Percentiles rank a stretch among this genome's conserved stretches.
These are phyloP conservation scores for Simplicillium sp. DNA, from an alignment of 2,329 filamentous ascomycete genomes.

Conservation along the genomic window DNA sequence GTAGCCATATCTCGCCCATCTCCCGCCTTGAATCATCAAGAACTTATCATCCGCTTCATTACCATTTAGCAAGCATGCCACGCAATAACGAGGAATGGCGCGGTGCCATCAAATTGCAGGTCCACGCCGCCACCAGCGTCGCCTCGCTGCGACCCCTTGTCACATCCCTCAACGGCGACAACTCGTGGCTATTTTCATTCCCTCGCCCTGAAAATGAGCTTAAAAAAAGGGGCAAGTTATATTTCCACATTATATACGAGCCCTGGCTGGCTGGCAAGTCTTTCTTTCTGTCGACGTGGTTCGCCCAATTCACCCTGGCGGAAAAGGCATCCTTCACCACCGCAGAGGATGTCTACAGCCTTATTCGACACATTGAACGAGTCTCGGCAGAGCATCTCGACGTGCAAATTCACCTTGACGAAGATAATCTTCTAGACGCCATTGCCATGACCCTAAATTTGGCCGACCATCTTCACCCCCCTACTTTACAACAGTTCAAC, in stretches of 20 bases:
- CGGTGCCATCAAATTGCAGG: too few relatives aligned
- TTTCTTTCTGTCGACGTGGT: neutral
- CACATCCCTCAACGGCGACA: constrained; percentile 23
- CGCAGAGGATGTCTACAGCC: neutral
- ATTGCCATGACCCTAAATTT: too few relatives aligned
- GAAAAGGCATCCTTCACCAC: neutral
- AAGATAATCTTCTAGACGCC: neutral
- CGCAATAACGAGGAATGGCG: too few relatives aligned
- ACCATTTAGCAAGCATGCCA: too few relatives aligned
- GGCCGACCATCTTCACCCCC: too few relatives aligned
- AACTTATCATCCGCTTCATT: too few relatives aligned
- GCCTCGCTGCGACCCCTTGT: constrained; percentile 13
- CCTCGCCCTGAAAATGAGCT: constrained; percentile 16
- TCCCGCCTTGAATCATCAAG: too few relatives aligned
- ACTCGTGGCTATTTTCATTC: constrained; percentile 23
- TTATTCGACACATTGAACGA: neutral
- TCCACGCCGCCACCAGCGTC: too few relatives aligned
- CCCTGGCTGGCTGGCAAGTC: constrained; percentile 19
- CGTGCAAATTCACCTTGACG: neutral
- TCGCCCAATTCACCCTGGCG: neutral
- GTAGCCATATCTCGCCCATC: too few relatives aligned
- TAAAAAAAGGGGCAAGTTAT: constrained; percentile 11
- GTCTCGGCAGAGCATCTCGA: neutral
- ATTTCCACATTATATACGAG: constrained; percentile 21
- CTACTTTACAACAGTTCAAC: too few relatives aligned